phyloP scores from a whole-genome alignment of 148 eudicot species.

The Nepenthes gracilis region DNA sequence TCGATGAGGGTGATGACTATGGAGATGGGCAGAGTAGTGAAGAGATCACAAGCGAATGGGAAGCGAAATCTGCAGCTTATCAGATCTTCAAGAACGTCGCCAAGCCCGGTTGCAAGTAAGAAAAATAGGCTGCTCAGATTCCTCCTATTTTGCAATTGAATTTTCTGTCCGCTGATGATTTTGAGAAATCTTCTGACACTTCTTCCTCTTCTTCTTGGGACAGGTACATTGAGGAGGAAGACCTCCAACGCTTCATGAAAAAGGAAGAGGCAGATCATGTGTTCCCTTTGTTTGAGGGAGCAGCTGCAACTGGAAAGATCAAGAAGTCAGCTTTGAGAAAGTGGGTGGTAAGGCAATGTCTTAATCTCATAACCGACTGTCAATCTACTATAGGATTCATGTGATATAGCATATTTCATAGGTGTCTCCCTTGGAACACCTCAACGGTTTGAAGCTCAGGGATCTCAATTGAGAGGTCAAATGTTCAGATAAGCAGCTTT shows the following conservation, averaged over 20 bases:
- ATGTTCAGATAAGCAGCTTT: no score
- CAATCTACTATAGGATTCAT: no score
- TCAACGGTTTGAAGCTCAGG: no score
- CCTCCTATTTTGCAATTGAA: background rate
- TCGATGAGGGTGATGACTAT: constrained; percentile 45
- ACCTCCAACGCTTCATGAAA: constrained; percentile 11
- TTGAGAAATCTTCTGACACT: background rate
- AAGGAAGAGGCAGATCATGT: constrained; percentile 5
- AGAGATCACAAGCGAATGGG: constrained; percentile 65
- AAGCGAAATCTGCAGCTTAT: constrained; percentile 59
- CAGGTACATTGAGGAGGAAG: constrained; percentile 12
- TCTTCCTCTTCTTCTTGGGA: background rate
- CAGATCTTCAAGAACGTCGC: constrained; percentile 63
- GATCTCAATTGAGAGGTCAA: no score
- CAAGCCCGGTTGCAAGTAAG: constrained; percentile 4
- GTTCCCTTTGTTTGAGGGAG: constrained; percentile 8
- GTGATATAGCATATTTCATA: no score
- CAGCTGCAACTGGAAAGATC: constrained; percentile 11
- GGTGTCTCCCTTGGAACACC: no score
- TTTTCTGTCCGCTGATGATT: background rate
- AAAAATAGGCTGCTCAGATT: background rate
- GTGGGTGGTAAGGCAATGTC: constrained; percentile 10
- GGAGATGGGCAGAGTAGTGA: constrained; percentile 23
- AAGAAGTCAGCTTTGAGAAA: constrained; percentile 7
- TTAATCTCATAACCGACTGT: background rate